Evolutionary conservation across 345 rosid species (phyloP).

Genomic region (Rhodamnia rubescens): DNA sequence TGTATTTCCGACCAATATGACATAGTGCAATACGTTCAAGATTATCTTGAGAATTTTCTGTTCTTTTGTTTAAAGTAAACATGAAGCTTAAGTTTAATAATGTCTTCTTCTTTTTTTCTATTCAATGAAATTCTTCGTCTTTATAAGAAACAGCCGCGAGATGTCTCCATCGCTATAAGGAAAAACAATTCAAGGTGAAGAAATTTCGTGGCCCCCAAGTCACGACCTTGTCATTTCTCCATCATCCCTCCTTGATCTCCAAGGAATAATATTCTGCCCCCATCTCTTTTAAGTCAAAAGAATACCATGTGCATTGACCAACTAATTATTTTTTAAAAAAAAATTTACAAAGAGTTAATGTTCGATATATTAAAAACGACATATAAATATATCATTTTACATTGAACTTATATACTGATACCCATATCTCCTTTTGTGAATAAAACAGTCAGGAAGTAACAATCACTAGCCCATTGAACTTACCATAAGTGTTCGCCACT

Average conservation of each 20-base stretch:
- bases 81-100: neutral
- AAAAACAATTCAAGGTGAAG: neutral
- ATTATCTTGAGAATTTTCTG: no score
- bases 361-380: neutral
- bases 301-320: neutral
- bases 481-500: neutral
- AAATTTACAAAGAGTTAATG: neutral
- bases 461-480: no score
- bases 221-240: neutral
- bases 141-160: neutral
- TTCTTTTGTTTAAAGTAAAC: neutral
- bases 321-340: no score
- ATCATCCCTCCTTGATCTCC: neutral
- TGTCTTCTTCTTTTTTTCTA: neutral
- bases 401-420: neutral
- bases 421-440: neutral
- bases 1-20: no score
- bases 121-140: neutral
- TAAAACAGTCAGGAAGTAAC: no score
- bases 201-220: neutral
- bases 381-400: neutral
- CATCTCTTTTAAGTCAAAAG: neutral
- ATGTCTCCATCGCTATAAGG: neutral
- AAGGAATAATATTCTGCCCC: neutral
- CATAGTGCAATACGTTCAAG: no score